phyloP scores from a whole-genome alignment of 176 grass and related monocot genomes.

The Echinochloa phyllopogon region DNA sequence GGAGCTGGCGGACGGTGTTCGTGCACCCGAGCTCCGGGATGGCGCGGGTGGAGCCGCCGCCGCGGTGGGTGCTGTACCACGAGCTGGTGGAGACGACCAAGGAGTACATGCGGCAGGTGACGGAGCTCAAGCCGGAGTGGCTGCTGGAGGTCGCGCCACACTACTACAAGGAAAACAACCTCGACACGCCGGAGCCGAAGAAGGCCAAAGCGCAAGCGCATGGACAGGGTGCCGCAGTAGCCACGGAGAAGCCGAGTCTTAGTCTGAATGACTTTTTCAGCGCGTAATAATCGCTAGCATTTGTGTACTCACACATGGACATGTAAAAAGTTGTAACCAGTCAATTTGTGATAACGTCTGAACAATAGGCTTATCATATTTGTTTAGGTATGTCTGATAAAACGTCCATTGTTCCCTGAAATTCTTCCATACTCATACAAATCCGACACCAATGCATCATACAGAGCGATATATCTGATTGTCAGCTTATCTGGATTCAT shows the following conservation, averaged over 20 bases:
- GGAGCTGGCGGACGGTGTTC: conserved; percentile 52
- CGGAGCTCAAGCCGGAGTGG: conserved; percentile 67
- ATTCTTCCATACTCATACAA: neutral
- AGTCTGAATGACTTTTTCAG: conserved; percentile 13
- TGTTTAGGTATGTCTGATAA: neutral
- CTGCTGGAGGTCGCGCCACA: conserved; percentile 64
- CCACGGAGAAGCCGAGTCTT: neutral
- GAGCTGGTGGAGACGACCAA: conserved; percentile 64
- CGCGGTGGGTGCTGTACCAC: conserved; percentile 58
- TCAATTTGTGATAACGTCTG: neutral
- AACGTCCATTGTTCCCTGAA: neutral
- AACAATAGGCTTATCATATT: neutral
- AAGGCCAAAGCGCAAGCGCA: neutral
- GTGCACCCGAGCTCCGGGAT: conserved; percentile 57
- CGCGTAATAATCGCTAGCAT: neutral
- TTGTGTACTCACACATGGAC: too few relatives aligned
- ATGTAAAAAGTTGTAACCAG: neutral
- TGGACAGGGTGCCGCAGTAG: neutral
- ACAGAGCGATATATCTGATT: neutral
- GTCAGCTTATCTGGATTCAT: neutral
- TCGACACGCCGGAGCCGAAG: conserved; percentile 30
- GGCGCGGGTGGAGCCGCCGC: conserved; percentile 15
- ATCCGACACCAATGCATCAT: neutral
- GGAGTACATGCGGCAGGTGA: conserved; percentile 62
- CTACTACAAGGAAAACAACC: conserved; percentile 48